Evolutionary conservation across 257 asterid species (phyloP).

Genomic region (Solanum gandarillasii): DNA sequence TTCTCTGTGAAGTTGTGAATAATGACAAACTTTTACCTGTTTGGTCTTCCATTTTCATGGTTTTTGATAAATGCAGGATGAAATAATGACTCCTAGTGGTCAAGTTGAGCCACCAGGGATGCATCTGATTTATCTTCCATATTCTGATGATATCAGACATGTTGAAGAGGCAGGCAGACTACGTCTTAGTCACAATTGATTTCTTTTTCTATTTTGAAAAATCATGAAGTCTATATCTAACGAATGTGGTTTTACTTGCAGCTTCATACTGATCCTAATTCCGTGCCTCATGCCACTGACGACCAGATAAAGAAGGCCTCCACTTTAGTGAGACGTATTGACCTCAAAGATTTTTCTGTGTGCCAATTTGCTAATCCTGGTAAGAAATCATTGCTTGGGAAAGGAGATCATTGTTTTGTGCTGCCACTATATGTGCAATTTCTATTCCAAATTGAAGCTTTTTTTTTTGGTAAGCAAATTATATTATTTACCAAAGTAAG

Average conservation of each 20-base stretch:
- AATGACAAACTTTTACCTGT: background rate
- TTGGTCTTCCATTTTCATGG: background rate
- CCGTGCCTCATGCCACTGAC: conserved; percentile 55
- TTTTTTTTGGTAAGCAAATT: background rate
- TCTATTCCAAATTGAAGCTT: background rate
- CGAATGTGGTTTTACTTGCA: conserved; percentile 17
- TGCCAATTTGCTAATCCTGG: conserved; percentile 97
- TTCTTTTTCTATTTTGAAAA: background rate
- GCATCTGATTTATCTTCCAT: conserved; percentile 95
- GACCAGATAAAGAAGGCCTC: conserved; percentile 75
- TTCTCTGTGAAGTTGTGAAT: background rate
- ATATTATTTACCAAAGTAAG: background rate
- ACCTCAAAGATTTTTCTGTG: conserved; percentile 80
- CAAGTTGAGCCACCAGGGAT: conserved; percentile 99
- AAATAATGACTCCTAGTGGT: conserved; percentile 60
- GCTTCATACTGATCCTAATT: conserved; percentile 43
- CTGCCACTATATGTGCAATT: background rate
- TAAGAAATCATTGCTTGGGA: conserved; percentile 4
- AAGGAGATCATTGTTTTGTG: background rate
- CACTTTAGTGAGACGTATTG: conserved; percentile 60
- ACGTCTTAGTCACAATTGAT: background rate
- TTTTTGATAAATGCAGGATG: conserved; percentile 50
- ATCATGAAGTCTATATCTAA: background rate
- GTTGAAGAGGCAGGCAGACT: conserved; percentile 68
- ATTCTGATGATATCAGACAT: conserved; percentile 82